phyloP scores from a whole-genome alignment of 805 yeast species.

The Lachancea quebecensis region DNA sequence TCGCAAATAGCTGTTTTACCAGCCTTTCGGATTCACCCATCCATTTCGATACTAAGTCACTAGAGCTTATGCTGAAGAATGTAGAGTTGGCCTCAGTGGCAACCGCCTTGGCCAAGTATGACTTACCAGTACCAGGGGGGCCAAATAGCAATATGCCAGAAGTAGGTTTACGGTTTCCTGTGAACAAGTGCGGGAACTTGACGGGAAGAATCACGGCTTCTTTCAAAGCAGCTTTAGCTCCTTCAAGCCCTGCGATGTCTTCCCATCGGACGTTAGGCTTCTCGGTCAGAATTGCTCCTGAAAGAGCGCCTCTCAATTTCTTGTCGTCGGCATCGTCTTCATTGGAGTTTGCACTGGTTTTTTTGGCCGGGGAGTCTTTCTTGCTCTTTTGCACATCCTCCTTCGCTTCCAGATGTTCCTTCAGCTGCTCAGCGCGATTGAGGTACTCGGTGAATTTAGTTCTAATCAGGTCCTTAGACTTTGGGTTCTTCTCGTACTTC shows the following conservation, averaged over 20 bases:
- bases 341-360: slow-evolving; percentile 54
- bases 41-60: slow-evolving; percentile 96
- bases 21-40: slow-evolving; percentile 98
- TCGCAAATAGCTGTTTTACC: slow-evolving; percentile 86
- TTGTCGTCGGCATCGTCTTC: slow-evolving; percentile 79
- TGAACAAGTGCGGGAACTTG: slow-evolving; percentile 89
- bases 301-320: slow-evolving; percentile 81
- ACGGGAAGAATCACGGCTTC: slow-evolving; percentile 97
- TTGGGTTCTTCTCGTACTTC: slow-evolving; percentile 87
- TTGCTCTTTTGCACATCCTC: slow-evolving; percentile 49
- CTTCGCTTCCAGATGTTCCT: slow-evolving; percentile 73
- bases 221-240: slow-evolving; percentile 91
- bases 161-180: slow-evolving; percentile 90
- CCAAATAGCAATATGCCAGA: slow-evolving; percentile 84
- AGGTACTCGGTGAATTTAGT: slow-evolving; percentile 87
- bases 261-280: slow-evolving; percentile 91
- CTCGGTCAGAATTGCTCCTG: slow-evolving; percentile 86
- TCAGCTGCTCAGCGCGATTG: slow-evolving; percentile 87
- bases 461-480: slow-evolving; percentile 80
- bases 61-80: slow-evolving; percentile 91
- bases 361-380: slow-evolving; percentile 40
- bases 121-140: slow-evolving; percentile 98
- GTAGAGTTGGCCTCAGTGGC: slow-evolving; percentile 98
- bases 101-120: slow-evolving; percentile 94
- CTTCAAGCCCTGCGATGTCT: slow-evolving; percentile 92